These are phyloP conservation scores for Lichtheimia hyalospora DNA, from an alignment of 371 early-diverging fungal genomes.

Conservation along the genomic window DNA sequence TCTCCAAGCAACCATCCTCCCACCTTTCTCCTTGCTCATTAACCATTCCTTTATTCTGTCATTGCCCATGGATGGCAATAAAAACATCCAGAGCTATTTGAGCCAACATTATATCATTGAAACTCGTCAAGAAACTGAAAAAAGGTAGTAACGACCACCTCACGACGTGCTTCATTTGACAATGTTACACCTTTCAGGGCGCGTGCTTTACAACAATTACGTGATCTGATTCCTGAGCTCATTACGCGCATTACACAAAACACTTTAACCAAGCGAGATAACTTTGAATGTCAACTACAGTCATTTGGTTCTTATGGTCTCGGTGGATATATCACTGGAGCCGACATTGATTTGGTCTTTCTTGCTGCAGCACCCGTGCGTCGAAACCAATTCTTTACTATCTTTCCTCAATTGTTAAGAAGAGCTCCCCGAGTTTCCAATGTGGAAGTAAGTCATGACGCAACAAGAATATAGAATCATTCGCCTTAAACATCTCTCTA, in stretches of 20 bases:
- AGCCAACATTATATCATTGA: neutral
- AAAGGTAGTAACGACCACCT: neutral
- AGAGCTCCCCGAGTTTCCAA: constrained; percentile 6
- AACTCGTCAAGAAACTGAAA: neutral
- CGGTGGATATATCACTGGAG: constrained; percentile 28
- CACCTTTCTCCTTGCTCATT: no score
- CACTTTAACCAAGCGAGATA: neutral
- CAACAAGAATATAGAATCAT: neutral
- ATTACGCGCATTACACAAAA: constrained; percentile 1
- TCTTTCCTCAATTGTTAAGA: constrained; percentile 20
- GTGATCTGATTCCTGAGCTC: constrained; percentile 6
- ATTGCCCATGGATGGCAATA: neutral
- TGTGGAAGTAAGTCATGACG: constrained; percentile 28
- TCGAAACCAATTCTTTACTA: constrained; percentile 19
- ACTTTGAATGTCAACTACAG: constrained; percentile 19
- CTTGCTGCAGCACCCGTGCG: constrained; percentile 20
- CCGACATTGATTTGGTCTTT: constrained; percentile 45
- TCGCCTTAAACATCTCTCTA: neutral
- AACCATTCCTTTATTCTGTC: no score
- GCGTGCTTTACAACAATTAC: constrained; percentile 5
- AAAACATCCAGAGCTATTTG: neutral
- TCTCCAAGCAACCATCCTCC: no score
- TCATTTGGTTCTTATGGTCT: constrained; percentile 47
- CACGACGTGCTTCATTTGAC: neutral
- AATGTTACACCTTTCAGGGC: constrained; percentile 2